phyloP scores from a whole-genome alignment of 2,329 filamentous ascomycete genomes.

The Colletotrichum sp. region DNA sequence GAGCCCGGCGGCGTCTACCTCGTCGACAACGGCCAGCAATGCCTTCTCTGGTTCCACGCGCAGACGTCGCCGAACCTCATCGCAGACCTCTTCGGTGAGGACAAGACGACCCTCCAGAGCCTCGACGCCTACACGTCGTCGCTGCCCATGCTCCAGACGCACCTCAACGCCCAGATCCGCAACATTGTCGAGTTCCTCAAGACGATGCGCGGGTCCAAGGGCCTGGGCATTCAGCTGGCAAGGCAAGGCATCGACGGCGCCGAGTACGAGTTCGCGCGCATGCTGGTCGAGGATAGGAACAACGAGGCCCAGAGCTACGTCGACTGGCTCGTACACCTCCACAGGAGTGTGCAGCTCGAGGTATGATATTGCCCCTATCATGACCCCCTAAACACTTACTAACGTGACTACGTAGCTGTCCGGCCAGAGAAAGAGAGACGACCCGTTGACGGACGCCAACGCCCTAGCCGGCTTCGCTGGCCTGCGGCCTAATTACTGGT shows the following conservation, averaged over 20 bases:
- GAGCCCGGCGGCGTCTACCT: conserved; percentile 94
- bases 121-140: conserved; percentile 83
- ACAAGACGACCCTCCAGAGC: conserved; percentile 70
- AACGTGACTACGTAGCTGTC: conserved; percentile 52
- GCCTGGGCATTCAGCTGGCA: conserved; percentile 86
- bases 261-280: conserved; percentile 93
- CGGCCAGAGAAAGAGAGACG: conserved; percentile 75
- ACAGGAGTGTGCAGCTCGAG: conserved; percentile 92
- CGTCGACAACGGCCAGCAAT: conserved; percentile 92
- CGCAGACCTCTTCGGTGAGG: conserved; percentile 86
- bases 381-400: background rate
- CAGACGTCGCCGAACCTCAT: conserved; percentile 93
- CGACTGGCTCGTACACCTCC: conserved; percentile 96
- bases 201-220: conserved; percentile 82
- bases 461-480: conserved; percentile 62
- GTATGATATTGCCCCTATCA: conserved; percentile 43
- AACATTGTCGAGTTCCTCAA: conserved; percentile 91
- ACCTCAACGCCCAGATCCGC: conserved; percentile 91
- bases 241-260: conserved; percentile 92
- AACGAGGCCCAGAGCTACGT: conserved; percentile 98
- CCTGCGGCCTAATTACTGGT: conserved; percentile 66
- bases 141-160: conserved; percentile 85
- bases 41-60: conserved; percentile 89
- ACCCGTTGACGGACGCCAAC: conserved; percentile 53
- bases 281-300: conserved; percentile 93